Base-by-base conservation (phyloP, 2,329 filamentous ascomycete genomes). In the Cytospora chrysosperma region DNA sequence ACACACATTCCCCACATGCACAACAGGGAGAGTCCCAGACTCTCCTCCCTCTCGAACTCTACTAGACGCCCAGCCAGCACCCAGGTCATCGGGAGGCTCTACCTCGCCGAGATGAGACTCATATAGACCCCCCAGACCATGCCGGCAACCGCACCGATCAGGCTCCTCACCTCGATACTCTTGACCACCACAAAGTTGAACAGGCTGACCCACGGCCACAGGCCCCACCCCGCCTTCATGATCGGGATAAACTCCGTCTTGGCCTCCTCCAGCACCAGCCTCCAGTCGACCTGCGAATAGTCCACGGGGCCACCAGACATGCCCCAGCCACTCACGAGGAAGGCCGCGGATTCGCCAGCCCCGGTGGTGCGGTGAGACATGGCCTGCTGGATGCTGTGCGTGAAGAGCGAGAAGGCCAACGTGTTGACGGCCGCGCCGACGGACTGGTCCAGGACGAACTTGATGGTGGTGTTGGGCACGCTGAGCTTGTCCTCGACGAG, bases 41-140 rank as follows among this genome's bases (percentile, higher is more conserved):
- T 21, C 17, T 40, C 17, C 19, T 40, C 37, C 4, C 37, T 12
- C 9, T 12, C 32, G 15, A 40, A 40, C 17, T 40, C 19, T 24
- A 19, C 7, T 10, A 47, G 7, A 47, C 19, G 9, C n/a, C 43
- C 24, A 12, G n/a, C 13, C n/a, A 13, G 13, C 43, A 21, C n/a
- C 43, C n/a, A 47, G 4, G 24, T 3, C 43, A 21, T n/a, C 8
- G 1, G 43, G n/a, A 4, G 19, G 43, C n/a, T 34, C 43, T 57
- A 64, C n/a, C 57, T 27, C 32, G 76, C 79, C 43, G 80, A 80
- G 67, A 84, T 74, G 70, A 92, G 75, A 71, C 87, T 90, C 72
- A 92, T 75, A 73, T 90, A 92, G 54, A 92, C 78, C 0, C 87
- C 86, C 90, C 90, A 93, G 12, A 79, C 82, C 30, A 92, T 78